Conservation (phyloP, 768 basidiomycete species). For the Termitomyces sp. region DNA sequence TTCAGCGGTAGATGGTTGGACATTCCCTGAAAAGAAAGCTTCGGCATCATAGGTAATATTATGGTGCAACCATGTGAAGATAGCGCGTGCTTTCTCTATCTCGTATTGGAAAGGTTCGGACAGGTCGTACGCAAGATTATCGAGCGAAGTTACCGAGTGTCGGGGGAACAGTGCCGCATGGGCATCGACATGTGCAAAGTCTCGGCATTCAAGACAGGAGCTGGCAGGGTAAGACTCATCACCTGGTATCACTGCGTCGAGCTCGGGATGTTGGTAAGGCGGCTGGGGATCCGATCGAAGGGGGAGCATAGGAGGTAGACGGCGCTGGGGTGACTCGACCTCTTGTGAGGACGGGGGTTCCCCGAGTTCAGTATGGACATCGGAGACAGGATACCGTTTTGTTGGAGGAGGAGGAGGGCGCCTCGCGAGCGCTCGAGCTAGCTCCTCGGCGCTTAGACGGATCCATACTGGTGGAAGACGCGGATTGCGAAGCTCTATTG, state of each 20-base stretch:
- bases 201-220: slow-evolving; percentile 37
- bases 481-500: not conserved
- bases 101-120: slow-evolving; percentile 35
- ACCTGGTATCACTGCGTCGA: not conserved
- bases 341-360: slow-evolving; percentile 2
- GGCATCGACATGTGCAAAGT: slow-evolving; percentile 35
- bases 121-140: slow-evolving; percentile 33
- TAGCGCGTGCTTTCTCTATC: slow-evolving; percentile 39
- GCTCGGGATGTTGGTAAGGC: slow-evolving; percentile 13
- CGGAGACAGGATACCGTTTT: not conserved
- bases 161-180: slow-evolving; percentile 41
- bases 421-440: slow-evolving; percentile 24
- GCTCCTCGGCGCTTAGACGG: slow-evolving; percentile 11
- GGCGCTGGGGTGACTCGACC: slow-evolving; percentile 14
- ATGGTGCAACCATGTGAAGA: slow-evolving; percentile 42
- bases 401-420: slow-evolving; percentile 28
- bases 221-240: slow-evolving; percentile 6
- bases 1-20: slow-evolving; percentile 29
- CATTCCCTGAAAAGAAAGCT: slow-evolving; percentile 37
- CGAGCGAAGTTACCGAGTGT: slow-evolving; percentile 29
- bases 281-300: slow-evolving; percentile 19
- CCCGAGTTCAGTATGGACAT: not conserved
- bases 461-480: slow-evolving; percentile 16
- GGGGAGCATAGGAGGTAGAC: slow-evolving; percentile 26
- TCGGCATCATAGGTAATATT: slow-evolving; percentile 41